Evolutionary conservation across 805 yeast species (phyloP), one percentile per base, ranked within the genome.

Genomic region (Saccharomycopsis malanga): DNA sequence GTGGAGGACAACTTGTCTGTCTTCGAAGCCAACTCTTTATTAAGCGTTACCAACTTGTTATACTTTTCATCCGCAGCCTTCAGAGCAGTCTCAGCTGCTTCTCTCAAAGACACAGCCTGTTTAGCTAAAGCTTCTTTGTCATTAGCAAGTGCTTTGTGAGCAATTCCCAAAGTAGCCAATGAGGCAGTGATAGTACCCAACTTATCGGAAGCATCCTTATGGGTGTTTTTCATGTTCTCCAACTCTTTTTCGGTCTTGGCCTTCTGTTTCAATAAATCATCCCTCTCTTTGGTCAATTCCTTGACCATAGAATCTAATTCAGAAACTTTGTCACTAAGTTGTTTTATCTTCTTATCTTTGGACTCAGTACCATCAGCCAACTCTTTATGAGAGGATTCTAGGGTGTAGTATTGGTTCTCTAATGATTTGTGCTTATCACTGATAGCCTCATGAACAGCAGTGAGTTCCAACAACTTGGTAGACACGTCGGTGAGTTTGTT

Each of bases 251-350:
- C 15, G 38, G 15, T 17, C 38, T 34, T 17, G 12, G 10, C 15
- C 20, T 34, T 34, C 38, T 34, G 17, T 34, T 34, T 34, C n/a
- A 34, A 34, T 17, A 17, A 21, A 32, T 32, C 17, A n/a, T n/a
- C n/a, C n/a, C n/a, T n/a, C n/a, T n/a, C n/a, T n/a, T n/a, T n/a
- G n/a, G n/a, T n/a, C n/a, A n/a, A n/a, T n/a, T n/a, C n/a, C n/a
- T n/a, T n/a, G n/a, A 41, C 25, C 15, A 21, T 30, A 22, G 53
- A 41, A 2, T 61, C 40, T 9, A 63, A 30, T 27, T 53, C 47
- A 30, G 48, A 14, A 29, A 49, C 20, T 39, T 44, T 22, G 40
- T 37, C 49, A 2, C 9, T 20, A 15, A 37, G 25, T 3, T 25
- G 21, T 4, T 35, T 32, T 15, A 24, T 27, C 17, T 30, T 17